phyloP scores from a whole-genome alignment of 192 early-diverging fungal species.

The Backusella sp. region DNA sequence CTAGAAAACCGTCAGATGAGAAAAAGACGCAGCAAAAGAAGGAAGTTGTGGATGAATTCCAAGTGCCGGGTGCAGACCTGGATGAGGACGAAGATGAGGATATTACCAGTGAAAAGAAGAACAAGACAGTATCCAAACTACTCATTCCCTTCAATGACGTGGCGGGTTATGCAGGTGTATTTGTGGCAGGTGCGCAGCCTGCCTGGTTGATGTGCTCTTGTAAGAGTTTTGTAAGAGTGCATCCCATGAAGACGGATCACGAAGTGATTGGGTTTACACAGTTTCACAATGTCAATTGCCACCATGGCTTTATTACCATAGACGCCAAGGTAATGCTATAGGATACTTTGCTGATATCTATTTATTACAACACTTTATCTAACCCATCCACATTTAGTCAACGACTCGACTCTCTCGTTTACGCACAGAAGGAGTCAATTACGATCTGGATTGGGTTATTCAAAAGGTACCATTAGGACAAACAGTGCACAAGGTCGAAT shows the following conservation, averaged over 20 bases:
- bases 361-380: not conserved
- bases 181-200: conserved; percentile 69
- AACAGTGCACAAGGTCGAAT: conserved; percentile 75
- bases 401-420: conserved; percentile 63
- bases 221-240: conserved; percentile 60
- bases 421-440: conserved; percentile 60
- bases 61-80: conserved; percentile 27
- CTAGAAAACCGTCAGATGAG: conserved; percentile 43
- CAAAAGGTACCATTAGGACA: conserved; percentile 66
- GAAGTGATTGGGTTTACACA: conserved; percentile 66
- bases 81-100: conserved; percentile 26
- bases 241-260: conserved; percentile 73
- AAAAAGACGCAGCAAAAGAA: conserved; percentile 10
- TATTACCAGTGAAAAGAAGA: conserved; percentile 14
- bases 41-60: conserved; percentile 28
- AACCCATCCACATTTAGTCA: conserved; percentile 43
- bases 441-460: conserved; percentile 75
- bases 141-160: conserved; percentile 52
- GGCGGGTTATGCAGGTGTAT: conserved; percentile 68
- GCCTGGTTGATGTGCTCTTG: conserved; percentile 72
- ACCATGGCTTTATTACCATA: conserved; percentile 73
- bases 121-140: not conserved
- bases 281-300: conserved; percentile 76
- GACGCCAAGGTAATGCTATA: conserved; percentile 57
- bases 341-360: too few species aligned